phyloP scores from a whole-genome alignment of 2,329 filamentous ascomycete genomes.

The Xylariaceae sp. region DNA sequence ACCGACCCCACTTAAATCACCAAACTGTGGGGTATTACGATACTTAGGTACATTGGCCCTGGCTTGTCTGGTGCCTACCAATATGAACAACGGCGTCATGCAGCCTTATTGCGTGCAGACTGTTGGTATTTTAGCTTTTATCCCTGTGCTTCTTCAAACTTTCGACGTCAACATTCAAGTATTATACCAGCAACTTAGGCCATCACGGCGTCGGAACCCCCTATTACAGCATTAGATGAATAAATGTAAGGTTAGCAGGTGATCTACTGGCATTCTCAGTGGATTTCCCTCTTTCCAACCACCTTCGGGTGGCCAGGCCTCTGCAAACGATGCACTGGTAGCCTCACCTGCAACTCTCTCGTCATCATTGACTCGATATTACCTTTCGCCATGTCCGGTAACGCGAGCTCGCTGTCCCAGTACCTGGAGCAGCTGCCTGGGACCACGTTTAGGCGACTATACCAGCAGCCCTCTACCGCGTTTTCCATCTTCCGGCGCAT shows the following conservation, averaged over 20 bases:
- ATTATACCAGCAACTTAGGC: no score
- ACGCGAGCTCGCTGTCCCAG: slow-evolving; percentile 68
- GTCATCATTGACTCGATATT: slow-evolving; percentile 18
- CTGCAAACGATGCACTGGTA: slow-evolving; percentile 17
- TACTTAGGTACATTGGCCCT: no score
- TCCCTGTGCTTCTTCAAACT: no score
- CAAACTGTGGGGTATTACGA: no score
- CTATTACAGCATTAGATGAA: background rate
- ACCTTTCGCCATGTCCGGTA: slow-evolving; percentile 37
- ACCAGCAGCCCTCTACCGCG: slow-evolving; percentile 93
- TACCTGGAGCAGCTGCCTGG: slow-evolving; percentile 92
- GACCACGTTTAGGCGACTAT: slow-evolving; percentile 87
- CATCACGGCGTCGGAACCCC: no score
- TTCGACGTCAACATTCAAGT: no score
- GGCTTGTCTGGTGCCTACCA: no score
- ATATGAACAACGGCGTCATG: no score
- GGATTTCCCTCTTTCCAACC: background rate
- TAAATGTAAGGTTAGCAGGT: background rate
- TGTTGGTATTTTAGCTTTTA: no score
- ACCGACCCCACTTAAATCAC: no score
- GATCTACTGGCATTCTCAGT: background rate
- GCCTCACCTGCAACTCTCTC: slow-evolving; percentile 15
- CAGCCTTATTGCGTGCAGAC: no score
- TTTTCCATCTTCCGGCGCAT: slow-evolving; percentile 97
- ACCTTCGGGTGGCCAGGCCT: background rate